Conservation (phyloP, 352 stramenopile genomes). For the Phytophthora rubi region DNA sequence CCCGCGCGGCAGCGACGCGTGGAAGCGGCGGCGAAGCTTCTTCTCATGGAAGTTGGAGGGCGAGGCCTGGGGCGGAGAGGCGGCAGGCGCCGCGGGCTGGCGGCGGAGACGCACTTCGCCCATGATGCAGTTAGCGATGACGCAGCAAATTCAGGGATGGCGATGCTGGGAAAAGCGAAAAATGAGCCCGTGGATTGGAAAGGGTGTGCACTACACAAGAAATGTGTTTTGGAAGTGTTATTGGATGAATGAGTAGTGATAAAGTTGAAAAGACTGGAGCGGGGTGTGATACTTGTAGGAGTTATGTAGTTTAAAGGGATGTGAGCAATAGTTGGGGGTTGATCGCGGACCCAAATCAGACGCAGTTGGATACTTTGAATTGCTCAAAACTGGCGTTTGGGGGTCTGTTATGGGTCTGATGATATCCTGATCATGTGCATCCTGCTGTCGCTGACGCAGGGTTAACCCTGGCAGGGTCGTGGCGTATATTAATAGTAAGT, state of each 20-base stretch:
- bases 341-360: no score
- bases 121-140: slow-evolving; percentile 20
- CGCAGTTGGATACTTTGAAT: no score
- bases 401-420: no score
- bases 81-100: neutral
- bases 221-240: neutral
- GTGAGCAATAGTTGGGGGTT: no score
- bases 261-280: no score
- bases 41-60: neutral
- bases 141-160: slow-evolving; percentile 28
- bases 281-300: no score
- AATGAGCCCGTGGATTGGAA: neutral
- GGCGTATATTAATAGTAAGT: no score
- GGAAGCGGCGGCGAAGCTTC: slow-evolving; percentile 23
- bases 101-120: slow-evolving; percentile 36
- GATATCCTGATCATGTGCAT: no score
- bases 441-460: no score
- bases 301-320: no score
- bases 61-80: neutral
- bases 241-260: neutral
- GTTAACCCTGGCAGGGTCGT: no score
- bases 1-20: slow-evolving; percentile 25
- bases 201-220: neutral
- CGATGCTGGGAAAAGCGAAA: neutral
- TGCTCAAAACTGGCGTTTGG: no score